phyloP scores from a whole-genome alignment of 2,329 filamentous ascomycete genomes.

The Botrytis sinoallii region DNA sequence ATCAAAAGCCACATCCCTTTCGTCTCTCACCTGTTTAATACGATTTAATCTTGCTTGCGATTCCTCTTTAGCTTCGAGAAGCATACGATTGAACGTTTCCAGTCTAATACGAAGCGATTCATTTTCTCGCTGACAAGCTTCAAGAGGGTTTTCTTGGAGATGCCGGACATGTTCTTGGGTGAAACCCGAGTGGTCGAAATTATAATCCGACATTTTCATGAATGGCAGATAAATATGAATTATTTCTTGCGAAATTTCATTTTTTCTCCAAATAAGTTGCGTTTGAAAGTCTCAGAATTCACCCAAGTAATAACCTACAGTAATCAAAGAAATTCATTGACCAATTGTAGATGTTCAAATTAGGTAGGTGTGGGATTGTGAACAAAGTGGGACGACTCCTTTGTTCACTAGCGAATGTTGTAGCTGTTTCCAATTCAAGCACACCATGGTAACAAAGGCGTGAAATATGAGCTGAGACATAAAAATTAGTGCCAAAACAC shows the following conservation, averaged over 20 bases:
- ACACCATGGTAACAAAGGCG: not conserved
- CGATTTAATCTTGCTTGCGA: not conserved
- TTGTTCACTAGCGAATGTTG: constrained; percentile 1
- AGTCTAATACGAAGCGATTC: not conserved
- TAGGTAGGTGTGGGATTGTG: not conserved
- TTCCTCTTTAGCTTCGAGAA: not conserved
- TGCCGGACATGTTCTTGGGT: not conserved
- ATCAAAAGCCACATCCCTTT: not conserved
- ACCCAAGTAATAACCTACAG: not conserved
- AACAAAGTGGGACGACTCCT: constrained; percentile 1
- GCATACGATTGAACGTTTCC: constrained; percentile 1
- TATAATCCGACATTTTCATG: constrained; percentile 14
- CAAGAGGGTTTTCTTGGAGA: constrained; percentile 2
- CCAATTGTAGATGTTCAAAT: not conserved
- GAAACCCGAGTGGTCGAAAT: not conserved
- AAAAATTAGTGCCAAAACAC: not conserved
- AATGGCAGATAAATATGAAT: not conserved
- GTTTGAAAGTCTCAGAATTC: not conserved
- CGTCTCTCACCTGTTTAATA: not conserved
- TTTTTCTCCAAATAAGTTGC: not conserved
- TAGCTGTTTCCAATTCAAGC: constrained; percentile 1
- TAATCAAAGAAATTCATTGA: not conserved
- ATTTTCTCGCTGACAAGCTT: constrained; percentile 16
- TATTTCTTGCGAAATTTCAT: not conserved
- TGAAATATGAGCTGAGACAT: not conserved